These are phyloP conservation scores for Trichocladium uniseriatum DNA, from an alignment of 495 filamentous ascomycete genomes.

Conservation along the genomic window DNA sequence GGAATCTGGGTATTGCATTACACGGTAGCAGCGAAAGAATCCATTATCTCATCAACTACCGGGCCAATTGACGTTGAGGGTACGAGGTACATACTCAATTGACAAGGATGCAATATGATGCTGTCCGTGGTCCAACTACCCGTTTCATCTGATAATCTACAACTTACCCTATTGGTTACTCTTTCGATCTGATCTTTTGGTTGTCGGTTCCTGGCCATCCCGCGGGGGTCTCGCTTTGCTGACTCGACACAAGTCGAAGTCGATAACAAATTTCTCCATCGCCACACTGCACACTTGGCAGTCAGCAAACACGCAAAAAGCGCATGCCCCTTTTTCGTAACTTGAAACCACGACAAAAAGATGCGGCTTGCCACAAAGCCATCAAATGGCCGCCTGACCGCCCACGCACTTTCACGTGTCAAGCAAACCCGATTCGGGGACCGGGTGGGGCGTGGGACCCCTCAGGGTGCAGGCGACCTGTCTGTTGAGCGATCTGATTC, in stretches of 20 bases:
- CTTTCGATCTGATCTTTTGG: background rate
- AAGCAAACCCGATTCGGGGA: background rate
- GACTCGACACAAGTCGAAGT: background rate
- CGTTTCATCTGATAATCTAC: background rate
- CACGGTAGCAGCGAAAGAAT: background rate
- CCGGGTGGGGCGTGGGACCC: no score
- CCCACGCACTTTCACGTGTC: constrained; percentile 11
- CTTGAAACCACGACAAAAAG: background rate
- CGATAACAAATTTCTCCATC: background rate
- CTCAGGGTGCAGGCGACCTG: background rate
- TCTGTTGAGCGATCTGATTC: constrained; percentile 17
- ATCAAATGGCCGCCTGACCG: background rate
- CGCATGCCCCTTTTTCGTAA: background rate
- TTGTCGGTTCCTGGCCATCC: background rate
- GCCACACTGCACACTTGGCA: background rate
- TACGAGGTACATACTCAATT: background rate
- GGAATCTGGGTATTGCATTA: background rate
- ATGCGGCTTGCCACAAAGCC: background rate
- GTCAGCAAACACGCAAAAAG: background rate
- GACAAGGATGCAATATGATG: background rate
- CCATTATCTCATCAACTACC: background rate
- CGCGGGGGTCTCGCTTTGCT: background rate
- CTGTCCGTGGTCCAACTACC: background rate
- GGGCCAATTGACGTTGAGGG: background rate
- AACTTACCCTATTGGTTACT: background rate